Base-by-base conservation (phyloP, 2,329 filamentous ascomycete species). In the Tolypocladium capitatum region DNA sequence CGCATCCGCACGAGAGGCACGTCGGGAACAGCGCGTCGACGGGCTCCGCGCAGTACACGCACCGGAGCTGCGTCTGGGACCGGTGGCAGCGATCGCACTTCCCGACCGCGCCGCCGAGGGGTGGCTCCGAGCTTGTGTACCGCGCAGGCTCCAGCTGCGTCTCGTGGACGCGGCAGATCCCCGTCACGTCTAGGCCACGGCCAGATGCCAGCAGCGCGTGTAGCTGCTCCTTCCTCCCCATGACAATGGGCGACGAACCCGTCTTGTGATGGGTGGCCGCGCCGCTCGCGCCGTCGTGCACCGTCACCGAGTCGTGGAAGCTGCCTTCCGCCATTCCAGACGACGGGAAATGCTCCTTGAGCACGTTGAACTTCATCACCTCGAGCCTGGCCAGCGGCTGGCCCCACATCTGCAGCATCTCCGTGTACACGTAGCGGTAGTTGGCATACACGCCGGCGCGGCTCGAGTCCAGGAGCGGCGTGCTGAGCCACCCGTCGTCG, bases 331-430 rank as follows among this genome's bases (percentile, higher is more conserved):
- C 48, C 30, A 59, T 60, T 1, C 59, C 56, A 5, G 38, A 52
- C 21, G 48, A 59, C 55, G 43, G 55, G 43, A 18, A 18, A 6
- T 73, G 69, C 27, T 76, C 74, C 47, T 74, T 74, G 35, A 84
- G 65, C 4, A 78, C 72, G 52, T 83, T 83, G 57, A 84, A 84
- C 57, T 85, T 84, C 64, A 84, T 71, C 28, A 85, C 75, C 58
- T 85, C 81, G 1, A 84, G 70, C 18, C 80, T 71, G 31, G 77
- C 72, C 5, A 84, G 64, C 0, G 79, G 79, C 48, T 80, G 73
- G 2, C 72, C 69, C 81, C 81, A 84, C 63, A 79, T 75, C 53
- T 81, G 80, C 4, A 85, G 69, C 63, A 84, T 73, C 61, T 83
- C 79, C n/a, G 81, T 80, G 55, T 85, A 85, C 1, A 75, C 72